phyloP scores from a whole-genome alignment of 495 filamentous ascomycete genomes.

The Podospora fimiseda region DNA sequence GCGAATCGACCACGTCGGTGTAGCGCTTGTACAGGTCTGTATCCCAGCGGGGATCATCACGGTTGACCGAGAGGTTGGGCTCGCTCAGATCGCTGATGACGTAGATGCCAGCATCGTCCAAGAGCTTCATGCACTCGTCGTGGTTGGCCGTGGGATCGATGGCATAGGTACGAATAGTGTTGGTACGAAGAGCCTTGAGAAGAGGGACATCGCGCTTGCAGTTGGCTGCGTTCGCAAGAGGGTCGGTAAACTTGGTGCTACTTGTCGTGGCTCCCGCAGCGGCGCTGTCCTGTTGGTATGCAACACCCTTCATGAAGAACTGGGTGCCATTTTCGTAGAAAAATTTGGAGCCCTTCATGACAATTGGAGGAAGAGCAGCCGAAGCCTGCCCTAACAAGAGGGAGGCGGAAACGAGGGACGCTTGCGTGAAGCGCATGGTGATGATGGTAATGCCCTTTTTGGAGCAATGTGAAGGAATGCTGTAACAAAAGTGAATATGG shows the following conservation, averaged over 20 bases:
- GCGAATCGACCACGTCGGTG: conserved; percentile 71
- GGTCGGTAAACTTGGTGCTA: conserved; percentile 49
- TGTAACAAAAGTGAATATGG: conserved; percentile 29
- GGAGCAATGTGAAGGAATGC: not conserved
- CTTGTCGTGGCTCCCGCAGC: conserved; percentile 31
- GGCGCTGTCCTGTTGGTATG: conserved; percentile 65
- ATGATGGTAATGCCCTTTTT: conserved; percentile 4
- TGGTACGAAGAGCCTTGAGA: conserved; percentile 70
- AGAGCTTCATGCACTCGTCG: conserved; percentile 72
- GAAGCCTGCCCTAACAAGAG: conserved; percentile 46
- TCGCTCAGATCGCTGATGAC: conserved; percentile 83
- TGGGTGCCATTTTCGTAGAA: conserved; percentile 61
- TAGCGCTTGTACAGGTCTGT: conserved; percentile 70
- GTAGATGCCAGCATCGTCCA: conserved; percentile 87
- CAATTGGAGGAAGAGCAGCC: conserved; percentile 59
- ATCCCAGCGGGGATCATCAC: conserved; percentile 70
- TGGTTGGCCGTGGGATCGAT: conserved; percentile 77
- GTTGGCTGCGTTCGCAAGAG: conserved; percentile 59
- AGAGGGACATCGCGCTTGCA: conserved; percentile 83
- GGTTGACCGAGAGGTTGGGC: conserved; percentile 75
- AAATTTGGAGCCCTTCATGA: conserved; percentile 65
- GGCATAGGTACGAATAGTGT: conserved; percentile 89
- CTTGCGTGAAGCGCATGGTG: conserved; percentile 39
- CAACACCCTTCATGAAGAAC: conserved; percentile 85
- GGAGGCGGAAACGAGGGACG: conserved; percentile 36